Conservation (phyloP, 106 monocot species). For the Apostasia shenzhenica region DNA sequence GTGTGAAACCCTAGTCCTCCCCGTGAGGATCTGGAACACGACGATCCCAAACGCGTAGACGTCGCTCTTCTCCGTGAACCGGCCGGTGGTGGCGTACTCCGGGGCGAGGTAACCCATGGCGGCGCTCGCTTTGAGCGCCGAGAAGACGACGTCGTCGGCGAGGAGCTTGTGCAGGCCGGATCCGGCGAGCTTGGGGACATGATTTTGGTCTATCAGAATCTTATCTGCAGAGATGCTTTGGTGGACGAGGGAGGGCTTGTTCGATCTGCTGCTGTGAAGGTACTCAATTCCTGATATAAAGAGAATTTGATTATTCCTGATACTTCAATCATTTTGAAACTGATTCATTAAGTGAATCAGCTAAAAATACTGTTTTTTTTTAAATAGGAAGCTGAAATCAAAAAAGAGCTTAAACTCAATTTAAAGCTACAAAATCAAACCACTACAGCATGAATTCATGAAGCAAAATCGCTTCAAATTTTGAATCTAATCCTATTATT, state of each 20-base stretch:
- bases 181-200: conserved; percentile 47
- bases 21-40: conserved; percentile 52
- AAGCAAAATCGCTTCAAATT: no score
- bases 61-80: conserved; percentile 70
- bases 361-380: no score
- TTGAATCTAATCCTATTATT: no score
- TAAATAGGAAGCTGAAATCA: no score
- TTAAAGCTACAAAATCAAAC: no score
- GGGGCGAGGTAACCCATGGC: conserved; percentile 67
- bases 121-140: conserved; percentile 60
- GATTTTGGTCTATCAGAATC: conserved; percentile 48
- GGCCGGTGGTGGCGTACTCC: conserved; percentile 52
- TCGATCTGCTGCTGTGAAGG: conserved; percentile 42
- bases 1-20: conserved; percentile 34
- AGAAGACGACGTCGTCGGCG: conserved; percentile 64
- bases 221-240: conserved; percentile 73
- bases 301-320: neutral
- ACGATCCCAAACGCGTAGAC: conserved; percentile 72
- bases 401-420: no score
- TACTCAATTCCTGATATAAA: conserved; percentile 58
- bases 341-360: neutral
- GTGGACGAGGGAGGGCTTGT: conserved; percentile 63
- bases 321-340: neutral
- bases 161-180: conserved; percentile 66
- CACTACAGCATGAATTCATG: no score